Percentiles rank a stretch among this genome's conserved stretches.
Evolutionary conservation across 2,329 filamentous ascomycete genomes (phyloP).

Genomic region (Phyllosticta citriasiana): DNA sequence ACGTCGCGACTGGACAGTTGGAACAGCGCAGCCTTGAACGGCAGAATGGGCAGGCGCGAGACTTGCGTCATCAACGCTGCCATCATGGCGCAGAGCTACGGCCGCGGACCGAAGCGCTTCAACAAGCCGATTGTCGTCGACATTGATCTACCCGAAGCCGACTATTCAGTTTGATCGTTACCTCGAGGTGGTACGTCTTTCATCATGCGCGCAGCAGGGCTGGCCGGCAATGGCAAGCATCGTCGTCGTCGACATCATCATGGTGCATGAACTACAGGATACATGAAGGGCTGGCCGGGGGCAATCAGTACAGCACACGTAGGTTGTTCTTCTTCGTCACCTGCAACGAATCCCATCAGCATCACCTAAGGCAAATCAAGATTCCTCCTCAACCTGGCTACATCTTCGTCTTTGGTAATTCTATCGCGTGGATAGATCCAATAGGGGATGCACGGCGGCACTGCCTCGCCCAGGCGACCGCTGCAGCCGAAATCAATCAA

Average conservation of each 20-base stretch:
- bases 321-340: background rate
- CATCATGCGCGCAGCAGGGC: background rate
- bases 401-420: background rate
- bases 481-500: background rate
- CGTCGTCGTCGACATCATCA: conserved; percentile 2
- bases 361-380: background rate
- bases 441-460: background rate
- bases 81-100: conserved; percentile 56
- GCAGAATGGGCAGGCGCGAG: conserved; percentile 42
- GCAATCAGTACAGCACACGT: conserved; percentile 10
- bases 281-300: background rate
- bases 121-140: conserved; percentile 82
- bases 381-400: background rate
- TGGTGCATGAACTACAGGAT: background rate
- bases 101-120: conserved; percentile 46
- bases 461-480: background rate
- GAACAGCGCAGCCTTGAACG: conserved; percentile 12
- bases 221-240: background rate
- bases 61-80: conserved; percentile 76
- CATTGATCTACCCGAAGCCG: conserved; percentile 53
- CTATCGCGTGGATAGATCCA: background rate
- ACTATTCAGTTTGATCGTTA: background rate
- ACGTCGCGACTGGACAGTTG: conserved; percentile 13
- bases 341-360: background rate
- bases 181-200: background rate